These are phyloP conservation scores for Somion occarium DNA, from an alignment of 1,284 basidiomycete species.

Conservation along the genomic window DNA sequence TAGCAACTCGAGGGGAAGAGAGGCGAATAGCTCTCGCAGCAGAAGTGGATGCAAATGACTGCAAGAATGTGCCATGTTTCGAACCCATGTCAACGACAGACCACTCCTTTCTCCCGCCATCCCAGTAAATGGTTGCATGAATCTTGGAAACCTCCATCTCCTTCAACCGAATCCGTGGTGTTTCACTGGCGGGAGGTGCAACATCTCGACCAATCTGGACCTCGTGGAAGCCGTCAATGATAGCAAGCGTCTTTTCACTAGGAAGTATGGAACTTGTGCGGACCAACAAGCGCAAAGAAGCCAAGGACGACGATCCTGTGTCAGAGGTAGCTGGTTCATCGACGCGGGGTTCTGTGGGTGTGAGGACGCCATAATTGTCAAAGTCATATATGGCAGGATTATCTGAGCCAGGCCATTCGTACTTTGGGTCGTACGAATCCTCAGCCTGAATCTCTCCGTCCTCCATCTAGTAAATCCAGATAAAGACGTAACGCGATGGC, in stretches of 20 bases:
- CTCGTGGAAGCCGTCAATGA: slow-evolving; percentile 59
- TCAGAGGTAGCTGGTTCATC: background rate
- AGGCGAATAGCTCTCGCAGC: slow-evolving; percentile 41
- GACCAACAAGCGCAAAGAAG: slow-evolving; percentile 54
- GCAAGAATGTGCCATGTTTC: slow-evolving; percentile 71
- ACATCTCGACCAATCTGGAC: slow-evolving; percentile 68
- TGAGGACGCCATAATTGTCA: background rate
- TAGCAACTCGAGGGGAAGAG: slow-evolving; percentile 59
- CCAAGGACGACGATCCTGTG: slow-evolving; percentile 14
- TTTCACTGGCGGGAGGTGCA: slow-evolving; percentile 40
- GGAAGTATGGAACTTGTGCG: slow-evolving; percentile 47
- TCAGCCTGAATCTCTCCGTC: slow-evolving; percentile 13
- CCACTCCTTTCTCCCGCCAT: slow-evolving; percentile 53
- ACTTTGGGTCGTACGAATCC: slow-evolving; percentile 40
- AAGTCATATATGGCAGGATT: slow-evolving; percentile 3
- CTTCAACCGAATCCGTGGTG: slow-evolving; percentile 65
- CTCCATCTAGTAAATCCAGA: background rate
- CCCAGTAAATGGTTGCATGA: slow-evolving; percentile 73
- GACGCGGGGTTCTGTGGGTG: slow-evolving; percentile 7
- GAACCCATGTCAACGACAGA: slow-evolving; percentile 77
- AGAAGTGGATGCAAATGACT: slow-evolving; percentile 12
- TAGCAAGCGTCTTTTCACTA: slow-evolving; percentile 43
- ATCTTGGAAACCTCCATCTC: slow-evolving; percentile 79
- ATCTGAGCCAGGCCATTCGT: slow-evolving; percentile 53
- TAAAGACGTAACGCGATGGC: background rate